Conservation (phyloP, 257 asterid species). For the Plantago ovata region DNA sequence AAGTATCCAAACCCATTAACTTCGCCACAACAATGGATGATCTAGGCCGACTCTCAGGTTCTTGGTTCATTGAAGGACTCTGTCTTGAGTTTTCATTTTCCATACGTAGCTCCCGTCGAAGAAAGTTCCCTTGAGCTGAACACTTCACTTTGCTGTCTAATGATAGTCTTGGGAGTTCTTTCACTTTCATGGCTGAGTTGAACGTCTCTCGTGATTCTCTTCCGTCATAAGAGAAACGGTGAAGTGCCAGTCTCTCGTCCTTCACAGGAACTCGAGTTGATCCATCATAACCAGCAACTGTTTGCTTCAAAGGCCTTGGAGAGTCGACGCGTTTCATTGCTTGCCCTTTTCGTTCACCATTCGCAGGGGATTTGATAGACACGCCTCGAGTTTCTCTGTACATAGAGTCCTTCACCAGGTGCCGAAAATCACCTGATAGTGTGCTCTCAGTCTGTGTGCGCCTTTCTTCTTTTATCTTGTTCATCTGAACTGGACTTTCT, state of each 20-base stretch:
- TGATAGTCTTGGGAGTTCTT: slow-evolving; percentile 80
- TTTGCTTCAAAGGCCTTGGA: slow-evolving; percentile 73
- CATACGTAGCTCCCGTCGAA: slow-evolving; percentile 32
- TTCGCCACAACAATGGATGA: slow-evolving; percentile 71
- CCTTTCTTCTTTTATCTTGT: slow-evolving; percentile 27
- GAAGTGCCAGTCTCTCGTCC: slow-evolving; percentile 43
- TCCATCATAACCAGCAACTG: slow-evolving; percentile 28
- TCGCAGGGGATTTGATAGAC: slow-evolving; percentile 44
- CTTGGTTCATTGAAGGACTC: slow-evolving; percentile 27
- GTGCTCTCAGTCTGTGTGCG: slow-evolving; percentile 23
- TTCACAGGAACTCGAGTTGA: slow-evolving; percentile 29
- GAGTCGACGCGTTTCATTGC: slow-evolving; percentile 83
- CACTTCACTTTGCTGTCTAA: slow-evolving; percentile 74
- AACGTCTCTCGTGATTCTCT: slow-evolving; percentile 55
- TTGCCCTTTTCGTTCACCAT: slow-evolving; percentile 46
- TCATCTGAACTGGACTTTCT: slow-evolving; percentile 31
- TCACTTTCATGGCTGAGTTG: slow-evolving; percentile 46
- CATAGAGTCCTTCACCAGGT: slow-evolving; percentile 79
- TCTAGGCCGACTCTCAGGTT: slow-evolving; percentile 45
- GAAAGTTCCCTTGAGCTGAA: slow-evolving; percentile 42
- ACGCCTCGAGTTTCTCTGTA: slow-evolving; percentile 65
- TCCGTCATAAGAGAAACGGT: slow-evolving; percentile 84
- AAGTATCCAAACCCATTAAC: slow-evolving; percentile 88
- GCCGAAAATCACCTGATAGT: slow-evolving; percentile 52
- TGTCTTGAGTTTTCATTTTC: slow-evolving; percentile 30